Evolutionary conservation across 352 stramenopile genomes (phyloP), one percentile per base, ranked within the genome.

Genomic region (Phytopythium kandeliae): DNA sequence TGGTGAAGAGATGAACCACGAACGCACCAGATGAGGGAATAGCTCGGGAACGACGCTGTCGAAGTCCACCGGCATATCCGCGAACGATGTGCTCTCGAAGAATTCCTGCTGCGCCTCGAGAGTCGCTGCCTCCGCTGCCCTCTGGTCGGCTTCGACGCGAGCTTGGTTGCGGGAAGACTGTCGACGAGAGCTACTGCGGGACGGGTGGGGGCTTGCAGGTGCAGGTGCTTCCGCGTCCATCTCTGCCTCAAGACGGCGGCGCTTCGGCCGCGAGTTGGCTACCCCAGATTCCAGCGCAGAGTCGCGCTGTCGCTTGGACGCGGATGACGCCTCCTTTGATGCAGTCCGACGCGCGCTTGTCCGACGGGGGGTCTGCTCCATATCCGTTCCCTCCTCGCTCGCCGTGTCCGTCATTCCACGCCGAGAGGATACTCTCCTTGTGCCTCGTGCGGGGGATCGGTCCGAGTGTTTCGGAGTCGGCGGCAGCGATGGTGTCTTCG

Each of bases 21-120:
- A 43, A 49, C 58, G 34, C 45, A 83, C 63, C 47, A 86, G 26
- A 44, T 74, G 57, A 19, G 74, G 65, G 38, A 60, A 86, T 19
- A 52, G 42, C 43, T 76, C 35, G 17, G 61, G 59, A 25, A 86
- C 64, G 11, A 77, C 55, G 24, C 59, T 60, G 45, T 86, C 74
- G 48, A 71, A 71, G 45, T 65, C 58, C 19, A 37, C 54, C 26
- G 46, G 19, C 15, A 40, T 28, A 6, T 55, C 54, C 31, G 28
- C 56, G 16, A 53, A 34, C 17, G 62, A 58, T 26, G 57, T 28
- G 7, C 28, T 37, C n/a, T 49, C 44, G 16, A 64, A 31, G 25
- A 67, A 57, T 15, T 44, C 46, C 17, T 36, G 46, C 35, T 60
- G 53, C 7, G 58, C 35, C n/a, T 51, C 53, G 1, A 24, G 17